These are phyloP conservation scores for Mrakia blollopis DNA, from an alignment of 768 basidiomycete species.

Conservation along the genomic window DNA sequence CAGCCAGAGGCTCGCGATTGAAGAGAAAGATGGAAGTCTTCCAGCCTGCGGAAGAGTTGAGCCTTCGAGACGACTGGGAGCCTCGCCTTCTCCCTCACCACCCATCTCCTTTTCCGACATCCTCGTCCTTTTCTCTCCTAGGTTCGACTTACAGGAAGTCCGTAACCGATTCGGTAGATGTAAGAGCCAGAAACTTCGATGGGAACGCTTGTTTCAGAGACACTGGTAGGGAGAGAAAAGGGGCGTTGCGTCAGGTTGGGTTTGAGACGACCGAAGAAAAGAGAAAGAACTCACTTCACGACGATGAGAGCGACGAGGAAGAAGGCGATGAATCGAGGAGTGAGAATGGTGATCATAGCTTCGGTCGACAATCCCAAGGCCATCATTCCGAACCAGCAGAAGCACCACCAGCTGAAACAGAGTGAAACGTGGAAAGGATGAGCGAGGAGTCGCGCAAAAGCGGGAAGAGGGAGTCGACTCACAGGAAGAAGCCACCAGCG, in stretches of 20 bases:
- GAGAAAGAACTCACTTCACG: conserved; percentile 15
- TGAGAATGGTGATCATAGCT: conserved; percentile 45
- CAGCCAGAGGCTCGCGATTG: not conserved
- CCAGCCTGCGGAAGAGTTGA: too few relatives aligned
- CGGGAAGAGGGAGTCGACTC: too few relatives aligned
- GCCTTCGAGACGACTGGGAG: too few relatives aligned
- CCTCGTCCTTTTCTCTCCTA: too few relatives aligned
- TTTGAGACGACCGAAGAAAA: not conserved
- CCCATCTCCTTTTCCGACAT: too few relatives aligned
- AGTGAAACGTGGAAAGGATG: too few relatives aligned
- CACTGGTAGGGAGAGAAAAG: not conserved
- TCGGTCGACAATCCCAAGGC: not conserved
- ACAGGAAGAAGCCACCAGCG: conserved; percentile 45
- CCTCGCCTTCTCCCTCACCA: too few relatives aligned
- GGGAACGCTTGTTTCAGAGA: not conserved
- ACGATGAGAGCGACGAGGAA: conserved; percentile 39
- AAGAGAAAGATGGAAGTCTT: not conserved
- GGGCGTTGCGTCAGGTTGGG: not conserved
- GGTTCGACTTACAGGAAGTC: conserved; percentile 68
- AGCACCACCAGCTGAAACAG: conserved; percentile 38
- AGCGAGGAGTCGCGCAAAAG: too few relatives aligned
- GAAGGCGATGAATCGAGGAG: conserved; percentile 44
- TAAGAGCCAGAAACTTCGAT: not conserved
- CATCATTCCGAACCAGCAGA: conserved; percentile 36
- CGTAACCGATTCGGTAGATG: conserved; percentile 56